Evolutionary conservation across 108 stramenopile genomes (phyloP), one percentile per base, ranked within the genome.

Genomic region (Fragilaria radians): DNA sequence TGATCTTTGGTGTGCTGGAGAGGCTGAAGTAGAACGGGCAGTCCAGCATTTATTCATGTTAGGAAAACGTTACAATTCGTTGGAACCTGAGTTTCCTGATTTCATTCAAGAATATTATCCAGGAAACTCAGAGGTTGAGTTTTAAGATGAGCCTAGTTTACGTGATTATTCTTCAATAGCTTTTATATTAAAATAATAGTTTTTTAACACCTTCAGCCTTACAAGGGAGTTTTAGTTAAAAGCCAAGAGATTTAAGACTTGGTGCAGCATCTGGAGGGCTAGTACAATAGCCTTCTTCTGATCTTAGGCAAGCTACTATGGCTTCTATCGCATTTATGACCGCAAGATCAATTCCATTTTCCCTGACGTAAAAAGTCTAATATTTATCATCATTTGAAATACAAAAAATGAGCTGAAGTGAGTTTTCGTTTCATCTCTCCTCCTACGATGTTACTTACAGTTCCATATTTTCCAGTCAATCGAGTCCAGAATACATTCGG

Each of bases 401-500:
- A 32, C 18, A 22, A 51, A 22, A 51, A 14, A 14, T 21, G 21
- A 51, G 50, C 7, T 14, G 17, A 52, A 19, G 50, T 19, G n/a
- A 19, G 21, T 7, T 24, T 7, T n/a, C n/a, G n/a, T n/a, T n/a
- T n/a, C n/a, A n/a, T n/a, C n/a, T 19, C 7, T 52, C 30, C 29
- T 32, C 7, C 31, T 21, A 11, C 29, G 28, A 11, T 5, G n/a
- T 9, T 5, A 71, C 78, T 79, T 50, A 79, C 73, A 11, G 79
- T 88, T 65, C 90, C 90, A 62, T 86, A 92, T 47, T 88, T 88
- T 52, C 71, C 70, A 2, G 74, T 57, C 19, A 92, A 72, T 27
- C 90, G 75, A 17, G 85, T 92, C 90, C 90, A 92, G 56, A 92
- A 92, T 9, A 92, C 80, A 57, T 92, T 92, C 1, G 90, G 90